Percentiles rank a stretch among this genome's conserved stretches.
Conservation (phyloP, 2,329 filamentous ascomycete species). For the Onygenales sp. region DNA sequence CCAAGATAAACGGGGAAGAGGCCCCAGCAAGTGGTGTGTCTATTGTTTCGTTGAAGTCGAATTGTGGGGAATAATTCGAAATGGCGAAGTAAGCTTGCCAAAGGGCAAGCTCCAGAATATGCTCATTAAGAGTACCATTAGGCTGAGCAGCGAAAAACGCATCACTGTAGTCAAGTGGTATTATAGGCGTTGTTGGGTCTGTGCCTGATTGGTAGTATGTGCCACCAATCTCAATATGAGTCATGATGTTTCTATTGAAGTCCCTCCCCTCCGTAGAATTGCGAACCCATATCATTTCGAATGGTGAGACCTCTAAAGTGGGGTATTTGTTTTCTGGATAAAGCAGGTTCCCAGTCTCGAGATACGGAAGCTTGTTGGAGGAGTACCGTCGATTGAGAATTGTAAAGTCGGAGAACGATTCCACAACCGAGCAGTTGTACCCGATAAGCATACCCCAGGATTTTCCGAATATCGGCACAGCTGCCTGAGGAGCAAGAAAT, state of each 20-base stretch:
- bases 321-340: not conserved
- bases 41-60: not conserved
- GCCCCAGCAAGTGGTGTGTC: not conserved
- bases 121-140: not conserved
- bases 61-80: not conserved
- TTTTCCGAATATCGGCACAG: constrained; percentile 1
- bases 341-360: no score
- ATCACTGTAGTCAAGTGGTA: no score
- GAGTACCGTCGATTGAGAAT: not conserved
- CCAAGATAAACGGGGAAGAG: not conserved
- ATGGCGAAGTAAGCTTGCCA: not conserved
- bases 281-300: no score
- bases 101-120: not conserved
- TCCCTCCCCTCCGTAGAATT: no score
- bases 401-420: constrained; percentile 3
- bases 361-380: not conserved
- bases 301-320: no score
- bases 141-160: not conserved
- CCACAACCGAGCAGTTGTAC: constrained; percentile 6
- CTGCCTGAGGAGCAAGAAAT: constrained; percentile 4
- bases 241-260: no score
- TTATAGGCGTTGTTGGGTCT: not conserved
- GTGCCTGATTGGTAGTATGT: not conserved
- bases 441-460: constrained; percentile 5
- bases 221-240: not conserved